Conservation (phyloP, 208 protist genomes). For the Acanthamoeba triangularis region DNA sequence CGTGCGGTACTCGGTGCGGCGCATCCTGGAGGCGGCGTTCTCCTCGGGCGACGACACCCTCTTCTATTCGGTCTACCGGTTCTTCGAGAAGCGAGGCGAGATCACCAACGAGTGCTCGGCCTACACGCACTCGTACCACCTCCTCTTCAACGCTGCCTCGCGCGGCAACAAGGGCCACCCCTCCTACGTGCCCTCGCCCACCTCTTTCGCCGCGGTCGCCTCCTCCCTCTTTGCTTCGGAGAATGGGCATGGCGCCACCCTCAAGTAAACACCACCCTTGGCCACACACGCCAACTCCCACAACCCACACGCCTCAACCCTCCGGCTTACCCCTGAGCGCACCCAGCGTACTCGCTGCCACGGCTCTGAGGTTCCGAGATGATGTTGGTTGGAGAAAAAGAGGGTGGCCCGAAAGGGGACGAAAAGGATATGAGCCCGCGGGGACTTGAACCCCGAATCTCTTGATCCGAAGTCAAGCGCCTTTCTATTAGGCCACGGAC, state of each 20-base stretch:
- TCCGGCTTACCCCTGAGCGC: too few relatives aligned
- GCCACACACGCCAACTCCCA: too few relatives aligned
- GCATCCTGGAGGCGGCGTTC: slow-evolving; percentile 21
- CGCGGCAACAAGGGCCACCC: neutral
- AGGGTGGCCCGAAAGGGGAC: too few relatives aligned
- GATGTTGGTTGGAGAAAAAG: too few relatives aligned
- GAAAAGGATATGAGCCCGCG: too few relatives aligned
- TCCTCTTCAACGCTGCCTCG: neutral
- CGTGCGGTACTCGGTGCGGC: slow-evolving; percentile 42
- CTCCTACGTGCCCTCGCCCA: neutral
- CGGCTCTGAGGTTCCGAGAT: too few relatives aligned
- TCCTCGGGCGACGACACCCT: slow-evolving; percentile 6
- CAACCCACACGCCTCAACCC: too few relatives aligned
- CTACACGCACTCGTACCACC: slow-evolving; percentile 14
- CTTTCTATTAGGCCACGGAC: too few relatives aligned
- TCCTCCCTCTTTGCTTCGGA: neutral
- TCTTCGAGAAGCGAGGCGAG: slow-evolving; percentile 71
- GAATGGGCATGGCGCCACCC: neutral
- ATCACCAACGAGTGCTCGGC: neutral
- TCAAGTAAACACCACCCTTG: neutral
- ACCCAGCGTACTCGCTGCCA: too few relatives aligned
- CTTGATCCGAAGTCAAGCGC: too few relatives aligned
- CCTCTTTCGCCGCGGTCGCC: neutral
- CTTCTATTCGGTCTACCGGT: slow-evolving; percentile 51
- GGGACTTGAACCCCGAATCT: too few relatives aligned